Conservation (phyloP, 2,329 filamentous ascomycete genomes). For the Penicillium sp. region DNA sequence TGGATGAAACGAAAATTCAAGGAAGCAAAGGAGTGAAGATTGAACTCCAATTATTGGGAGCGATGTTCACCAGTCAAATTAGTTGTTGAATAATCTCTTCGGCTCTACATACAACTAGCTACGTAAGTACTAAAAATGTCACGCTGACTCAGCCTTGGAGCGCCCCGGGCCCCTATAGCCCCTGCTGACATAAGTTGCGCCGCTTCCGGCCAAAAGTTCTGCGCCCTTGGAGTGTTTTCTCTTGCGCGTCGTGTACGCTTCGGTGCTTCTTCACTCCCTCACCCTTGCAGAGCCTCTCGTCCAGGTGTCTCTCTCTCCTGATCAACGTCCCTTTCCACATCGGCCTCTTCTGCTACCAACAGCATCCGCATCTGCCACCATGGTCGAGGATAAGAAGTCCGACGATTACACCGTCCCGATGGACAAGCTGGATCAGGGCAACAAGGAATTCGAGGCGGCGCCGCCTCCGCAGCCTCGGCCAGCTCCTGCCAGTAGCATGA, state of each 20-base stretch:
- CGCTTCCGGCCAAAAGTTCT: conserved; percentile 18
- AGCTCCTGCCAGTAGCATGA: conserved; percentile 48
- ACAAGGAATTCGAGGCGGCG: conserved; percentile 47
- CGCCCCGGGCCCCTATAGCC: too few species aligned
- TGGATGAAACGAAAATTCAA: too few species aligned
- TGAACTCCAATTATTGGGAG: too few species aligned
- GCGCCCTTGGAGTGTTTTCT: conserved; percentile 7
- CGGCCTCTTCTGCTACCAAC: not conserved
- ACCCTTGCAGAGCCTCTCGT: not conserved
- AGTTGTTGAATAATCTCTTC: too few species aligned
- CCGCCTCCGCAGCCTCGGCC: conserved; percentile 39
- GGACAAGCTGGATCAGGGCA: conserved; percentile 56
- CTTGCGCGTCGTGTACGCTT: conserved; percentile 19
- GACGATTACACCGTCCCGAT: conserved; percentile 70
- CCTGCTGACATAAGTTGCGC: conserved; percentile 10
- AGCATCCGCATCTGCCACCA: conserved; percentile 42
- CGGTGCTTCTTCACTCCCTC: not conserved
- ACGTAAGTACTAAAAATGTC: too few species aligned
- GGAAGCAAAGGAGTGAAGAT: too few species aligned
- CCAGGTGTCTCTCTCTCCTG: conserved; percentile 2
- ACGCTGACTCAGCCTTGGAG: too few species aligned
- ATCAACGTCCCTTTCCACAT: conserved; percentile 2
- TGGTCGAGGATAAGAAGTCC: conserved; percentile 88
- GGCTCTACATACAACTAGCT: too few species aligned
- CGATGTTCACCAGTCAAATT: too few species aligned